Base-by-base conservation (phyloP, 164 flowering plant genomes). In the Aristolochia fimbriata region DNA sequence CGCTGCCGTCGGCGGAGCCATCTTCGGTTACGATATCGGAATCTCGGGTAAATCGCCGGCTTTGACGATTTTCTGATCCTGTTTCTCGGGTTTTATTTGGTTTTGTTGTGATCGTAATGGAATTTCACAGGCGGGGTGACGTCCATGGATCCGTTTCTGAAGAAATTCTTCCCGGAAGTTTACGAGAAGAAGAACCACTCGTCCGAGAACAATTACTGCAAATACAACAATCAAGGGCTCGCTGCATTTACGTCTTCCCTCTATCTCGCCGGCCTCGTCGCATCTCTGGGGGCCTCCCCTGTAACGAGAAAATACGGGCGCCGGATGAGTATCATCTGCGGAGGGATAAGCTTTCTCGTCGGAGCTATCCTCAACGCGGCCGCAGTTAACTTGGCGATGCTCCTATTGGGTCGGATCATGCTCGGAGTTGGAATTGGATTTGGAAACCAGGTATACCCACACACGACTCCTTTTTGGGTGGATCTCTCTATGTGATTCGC, bases 351-450 rank as follows among this genome's bases (percentile, higher is more conserved):
- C 70, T 91, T 91, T 62, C 75, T 91, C 16, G 13, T 68, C 25
- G 98, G 98, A 53, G 95, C 96, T 0, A 25, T 75, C 33, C 71
- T 92, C 6, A 84, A 85, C 71, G 95, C 96, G 30, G 47, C 78
- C 11, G 92, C 96, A 8, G 59, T 69, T 6, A 82, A 87, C 63
- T 66, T 92, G 23, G 74, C 61, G 15, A 92, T 92, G 98, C 87
- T 92, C 63, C 69, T 88, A 2, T 8, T 83, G 46, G 96, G 98
- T 19, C 68, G 96, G 13, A 78, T 91, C 68, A 78, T 88, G 92
- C 96, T 91, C 57, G 98, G 98, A n/a, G 72, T 91, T 46, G 98
- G 98, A 55, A 87, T 91, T 52, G 96, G 98, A 21, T 92, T 92
- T 51, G 98, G 95, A 46, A 87, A 92, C 67, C 98, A 92, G 95